Evolutionary conservation across 441 rosid species (phyloP).

Genomic region (Syzygium syzygioides): DNA sequence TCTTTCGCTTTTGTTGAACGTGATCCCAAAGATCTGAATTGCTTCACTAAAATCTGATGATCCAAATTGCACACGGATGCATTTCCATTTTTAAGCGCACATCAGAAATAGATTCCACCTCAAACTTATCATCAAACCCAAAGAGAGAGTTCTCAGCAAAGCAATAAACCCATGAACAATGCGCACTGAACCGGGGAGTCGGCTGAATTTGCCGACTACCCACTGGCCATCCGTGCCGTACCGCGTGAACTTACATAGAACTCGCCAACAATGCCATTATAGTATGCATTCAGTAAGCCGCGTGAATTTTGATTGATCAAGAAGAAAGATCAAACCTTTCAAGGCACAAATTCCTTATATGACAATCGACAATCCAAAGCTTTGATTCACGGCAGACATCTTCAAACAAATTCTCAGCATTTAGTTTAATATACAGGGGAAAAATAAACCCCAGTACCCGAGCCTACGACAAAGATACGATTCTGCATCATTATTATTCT

Average conservation of each 20-base stretch:
- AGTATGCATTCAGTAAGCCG: not conserved
- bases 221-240: not conserved
- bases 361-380: not conserved
- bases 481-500: not conserved
- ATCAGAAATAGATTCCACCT: not conserved
- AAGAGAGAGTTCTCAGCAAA: not conserved
- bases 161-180: not conserved
- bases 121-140: not conserved
- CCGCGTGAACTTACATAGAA: not conserved
- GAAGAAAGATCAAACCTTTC: not conserved
- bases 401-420: not conserved
- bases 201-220: not conserved
- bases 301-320: not conserved
- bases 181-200: not conserved
- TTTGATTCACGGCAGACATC: not conserved
- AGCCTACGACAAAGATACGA: not conserved
- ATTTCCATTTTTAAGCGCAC: not conserved
- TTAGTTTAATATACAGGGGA: not conserved
- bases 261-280: not conserved
- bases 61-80: not conserved
- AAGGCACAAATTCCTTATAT: not conserved
- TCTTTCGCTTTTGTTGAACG: not conserved
- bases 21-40: not conserved
- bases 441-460: not conserved
- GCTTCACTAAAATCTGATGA: not conserved